Conservation (phyloP, 371 early-diverging fungal species). For the Ordospora pajunii region DNA sequence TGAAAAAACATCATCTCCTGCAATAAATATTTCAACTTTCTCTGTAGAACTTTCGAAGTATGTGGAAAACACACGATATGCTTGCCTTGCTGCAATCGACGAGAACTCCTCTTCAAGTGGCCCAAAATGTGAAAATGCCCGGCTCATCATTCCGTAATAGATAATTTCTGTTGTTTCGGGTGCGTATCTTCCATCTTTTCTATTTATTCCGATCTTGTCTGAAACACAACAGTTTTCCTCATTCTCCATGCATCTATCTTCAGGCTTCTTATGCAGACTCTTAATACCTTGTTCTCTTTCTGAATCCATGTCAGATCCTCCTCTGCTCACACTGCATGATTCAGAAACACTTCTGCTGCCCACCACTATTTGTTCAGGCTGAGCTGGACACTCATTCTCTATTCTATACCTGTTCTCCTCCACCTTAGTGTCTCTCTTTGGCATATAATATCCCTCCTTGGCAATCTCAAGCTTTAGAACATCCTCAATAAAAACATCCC, state of each 20-base stretch:
- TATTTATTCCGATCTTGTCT: not conserved
- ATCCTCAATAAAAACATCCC: not conserved
- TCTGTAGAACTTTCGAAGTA: not conserved
- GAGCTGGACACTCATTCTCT: no score
- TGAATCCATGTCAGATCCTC: not conserved
- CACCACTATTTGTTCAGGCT: not conserved
- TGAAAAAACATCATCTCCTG: not conserved
- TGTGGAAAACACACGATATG: slow-evolving; percentile 3
- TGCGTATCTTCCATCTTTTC: not conserved
- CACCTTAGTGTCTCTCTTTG: not conserved
- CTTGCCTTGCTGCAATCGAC: not conserved
- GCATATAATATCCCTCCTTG: not conserved
- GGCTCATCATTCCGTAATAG: not conserved
- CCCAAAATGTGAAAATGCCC: not conserved
- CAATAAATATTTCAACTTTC: not conserved
- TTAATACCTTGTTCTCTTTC: not conserved
- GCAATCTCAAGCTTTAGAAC: not conserved
- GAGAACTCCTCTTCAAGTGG: slow-evolving; percentile 10
- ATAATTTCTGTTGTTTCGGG: not conserved
- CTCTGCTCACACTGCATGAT: not conserved
- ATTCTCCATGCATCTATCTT: not conserved
- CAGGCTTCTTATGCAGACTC: not conserved
- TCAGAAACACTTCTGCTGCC: not conserved
- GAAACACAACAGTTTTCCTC: not conserved
- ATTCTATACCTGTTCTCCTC: not conserved